Conservation (phyloP, 176 grass and related monocot genomes). For the Carex pumila region DNA sequence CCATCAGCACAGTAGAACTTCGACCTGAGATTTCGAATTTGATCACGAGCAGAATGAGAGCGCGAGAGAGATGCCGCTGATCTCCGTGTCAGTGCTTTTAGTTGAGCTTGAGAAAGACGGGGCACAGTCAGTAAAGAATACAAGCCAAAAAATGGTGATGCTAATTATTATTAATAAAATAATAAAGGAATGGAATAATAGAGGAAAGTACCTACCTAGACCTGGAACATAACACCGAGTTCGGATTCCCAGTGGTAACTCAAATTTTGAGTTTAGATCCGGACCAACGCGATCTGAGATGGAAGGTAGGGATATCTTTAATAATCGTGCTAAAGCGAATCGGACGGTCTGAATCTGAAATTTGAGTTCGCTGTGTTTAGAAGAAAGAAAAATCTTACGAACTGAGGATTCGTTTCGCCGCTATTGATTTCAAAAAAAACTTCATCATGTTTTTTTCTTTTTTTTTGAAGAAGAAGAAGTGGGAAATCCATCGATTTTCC, state of each 20-base stretch:
- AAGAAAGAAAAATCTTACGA: background rate
- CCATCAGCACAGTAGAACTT: background rate
- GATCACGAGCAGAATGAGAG: background rate
- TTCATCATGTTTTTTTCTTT: too few relatives aligned
- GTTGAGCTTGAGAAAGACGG: background rate
- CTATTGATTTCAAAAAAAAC: too few relatives aligned
- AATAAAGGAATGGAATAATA: background rate
- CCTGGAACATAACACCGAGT: background rate
- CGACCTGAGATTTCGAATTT: background rate
- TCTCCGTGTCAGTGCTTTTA: background rate
- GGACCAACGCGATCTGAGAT: too few relatives aligned
- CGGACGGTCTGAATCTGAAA: too few relatives aligned
- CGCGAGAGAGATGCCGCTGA: background rate
- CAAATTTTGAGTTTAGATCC: too few relatives aligned
- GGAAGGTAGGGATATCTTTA: too few relatives aligned
- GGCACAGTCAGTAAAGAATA: background rate
- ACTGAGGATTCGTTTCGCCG: background rate
- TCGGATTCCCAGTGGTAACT: too few relatives aligned
- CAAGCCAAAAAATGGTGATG: background rate
- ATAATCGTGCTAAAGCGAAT: too few relatives aligned
- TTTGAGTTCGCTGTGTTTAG: too few relatives aligned
- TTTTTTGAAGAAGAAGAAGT: too few relatives aligned
- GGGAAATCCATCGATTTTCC: too few relatives aligned
- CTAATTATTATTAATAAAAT: background rate
- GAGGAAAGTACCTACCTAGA: background rate